Evolutionary conservation across 371 early-diverging fungal genomes (phyloP).

Genomic region (Coemansia sp.): DNA sequence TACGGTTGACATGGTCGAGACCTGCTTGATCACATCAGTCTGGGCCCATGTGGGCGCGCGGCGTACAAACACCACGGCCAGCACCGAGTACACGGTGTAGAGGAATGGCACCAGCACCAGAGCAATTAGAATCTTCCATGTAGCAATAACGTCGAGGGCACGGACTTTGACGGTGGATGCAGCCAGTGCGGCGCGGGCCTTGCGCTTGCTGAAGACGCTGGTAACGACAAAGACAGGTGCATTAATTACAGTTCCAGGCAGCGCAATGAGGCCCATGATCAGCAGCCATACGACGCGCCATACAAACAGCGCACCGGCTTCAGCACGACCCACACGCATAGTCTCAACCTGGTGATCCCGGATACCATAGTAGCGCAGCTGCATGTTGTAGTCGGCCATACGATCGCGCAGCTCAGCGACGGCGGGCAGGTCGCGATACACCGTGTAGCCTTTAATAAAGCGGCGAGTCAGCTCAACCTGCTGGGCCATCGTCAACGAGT

Average conservation of each 20-base stretch:
- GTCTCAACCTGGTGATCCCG: constrained; percentile 94
- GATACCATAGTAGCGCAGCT: constrained; percentile 87
- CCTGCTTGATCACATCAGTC: not conserved
- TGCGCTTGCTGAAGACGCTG: constrained; percentile 68
- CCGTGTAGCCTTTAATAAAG: constrained; percentile 84
- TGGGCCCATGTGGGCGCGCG: constrained; percentile 33
- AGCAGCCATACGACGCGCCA: constrained; percentile 67
- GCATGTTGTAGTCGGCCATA: constrained; percentile 83
- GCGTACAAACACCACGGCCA: constrained; percentile 41
- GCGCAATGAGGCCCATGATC: constrained; percentile 70
- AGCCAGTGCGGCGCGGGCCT: constrained; percentile 85
- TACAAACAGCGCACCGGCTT: constrained; percentile 71
- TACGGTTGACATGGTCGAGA: constrained; percentile 21
- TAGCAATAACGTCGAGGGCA: constrained; percentile 92
- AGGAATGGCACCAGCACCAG: constrained; percentile 75
- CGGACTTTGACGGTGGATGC: constrained; percentile 89
- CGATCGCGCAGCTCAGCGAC: constrained; percentile 71
- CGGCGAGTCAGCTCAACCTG: constrained; percentile 88
- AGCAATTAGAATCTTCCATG: constrained; percentile 94
- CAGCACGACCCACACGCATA: constrained; percentile 65
- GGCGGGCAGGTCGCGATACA: constrained; percentile 77
- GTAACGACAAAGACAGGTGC: constrained; percentile 77
- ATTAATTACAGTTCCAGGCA: constrained; percentile 84
- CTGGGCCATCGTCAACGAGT: constrained; percentile 78
- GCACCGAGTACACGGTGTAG: constrained; percentile 67